Evolutionary conservation across 2,329 filamentous ascomycete genomes (phyloP).

Genomic region (Pestalotiopsis fici): DNA sequence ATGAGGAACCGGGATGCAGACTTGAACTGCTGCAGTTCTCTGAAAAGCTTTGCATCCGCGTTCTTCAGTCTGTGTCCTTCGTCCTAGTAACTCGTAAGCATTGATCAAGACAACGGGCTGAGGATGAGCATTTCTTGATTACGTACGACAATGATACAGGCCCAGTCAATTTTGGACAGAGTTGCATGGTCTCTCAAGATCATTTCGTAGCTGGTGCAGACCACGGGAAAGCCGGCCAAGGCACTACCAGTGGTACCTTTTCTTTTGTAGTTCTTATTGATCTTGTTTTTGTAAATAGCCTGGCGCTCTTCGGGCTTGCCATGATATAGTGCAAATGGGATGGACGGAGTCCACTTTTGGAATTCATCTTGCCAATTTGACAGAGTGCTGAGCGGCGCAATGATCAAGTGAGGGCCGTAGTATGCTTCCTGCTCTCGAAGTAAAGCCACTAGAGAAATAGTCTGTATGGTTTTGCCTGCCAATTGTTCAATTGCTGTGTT

Average conservation of each 20-base stretch:
- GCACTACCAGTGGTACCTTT: slow-evolving; percentile 43
- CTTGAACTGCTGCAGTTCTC: slow-evolving; percentile 82
- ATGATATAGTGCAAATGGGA: slow-evolving; percentile 90
- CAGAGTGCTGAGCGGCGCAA: slow-evolving; percentile 86
- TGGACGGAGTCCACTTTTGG: slow-evolving; percentile 81
- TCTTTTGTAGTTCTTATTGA: slow-evolving; percentile 69
- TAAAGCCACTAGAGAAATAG: slow-evolving; percentile 83
- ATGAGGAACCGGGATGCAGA: slow-evolving; percentile 91
- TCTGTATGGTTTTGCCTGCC: slow-evolving; percentile 85
- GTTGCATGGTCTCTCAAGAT: slow-evolving; percentile 86
- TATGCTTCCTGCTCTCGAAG: slow-evolving; percentile 85
- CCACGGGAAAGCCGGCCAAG: slow-evolving; percentile 76
- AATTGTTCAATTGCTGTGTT: background rate
- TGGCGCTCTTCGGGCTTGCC: slow-evolving; percentile 79
- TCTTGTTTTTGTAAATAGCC: slow-evolving; percentile 69
- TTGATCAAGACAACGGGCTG: background rate
- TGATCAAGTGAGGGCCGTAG: slow-evolving; percentile 83
- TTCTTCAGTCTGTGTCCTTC: slow-evolving; percentile 98
- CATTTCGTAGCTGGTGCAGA: slow-evolving; percentile 96
- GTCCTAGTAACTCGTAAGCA: slow-evolving; percentile 54
- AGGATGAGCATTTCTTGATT: background rate
- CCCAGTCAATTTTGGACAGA: slow-evolving; percentile 85
- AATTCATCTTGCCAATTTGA: slow-evolving; percentile 98
- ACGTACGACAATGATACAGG: slow-evolving; percentile 90
- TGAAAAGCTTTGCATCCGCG: slow-evolving; percentile 87